Conservation (phyloP, 257 asterid genomes). For the Lycium ferocissimum region DNA sequence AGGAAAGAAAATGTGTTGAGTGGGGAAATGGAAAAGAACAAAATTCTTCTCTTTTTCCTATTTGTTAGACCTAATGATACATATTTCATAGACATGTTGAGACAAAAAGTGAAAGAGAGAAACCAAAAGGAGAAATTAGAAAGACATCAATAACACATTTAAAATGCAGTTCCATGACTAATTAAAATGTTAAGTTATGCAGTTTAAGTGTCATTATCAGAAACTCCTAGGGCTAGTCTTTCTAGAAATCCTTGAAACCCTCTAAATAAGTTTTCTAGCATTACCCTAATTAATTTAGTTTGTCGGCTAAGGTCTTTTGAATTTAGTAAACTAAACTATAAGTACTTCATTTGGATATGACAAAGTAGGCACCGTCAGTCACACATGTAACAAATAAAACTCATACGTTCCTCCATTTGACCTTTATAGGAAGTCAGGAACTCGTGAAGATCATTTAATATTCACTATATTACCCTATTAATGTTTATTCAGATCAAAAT, state of each 20-base stretch:
- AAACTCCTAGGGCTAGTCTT: not conserved
- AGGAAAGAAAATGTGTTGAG: not conserved
- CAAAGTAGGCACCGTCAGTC: not conserved
- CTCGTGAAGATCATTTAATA: not conserved
- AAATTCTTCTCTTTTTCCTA: no score
- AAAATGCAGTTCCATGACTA: not conserved
- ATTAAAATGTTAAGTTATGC: not conserved
- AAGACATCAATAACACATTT: no score
- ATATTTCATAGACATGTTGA: no score
- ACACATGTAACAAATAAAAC: not conserved
- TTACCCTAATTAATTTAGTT: not conserved
- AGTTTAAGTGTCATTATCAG: not conserved
- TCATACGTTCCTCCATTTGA: not conserved
- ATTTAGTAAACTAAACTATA: not conserved
- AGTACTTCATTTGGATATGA: not conserved
- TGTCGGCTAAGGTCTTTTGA: not conserved
- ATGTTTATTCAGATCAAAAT: no score
- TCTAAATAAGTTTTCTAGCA: not conserved
- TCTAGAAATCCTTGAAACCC: not conserved
- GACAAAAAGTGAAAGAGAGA: no score
- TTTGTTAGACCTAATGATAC: no score
- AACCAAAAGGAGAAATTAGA: no score
- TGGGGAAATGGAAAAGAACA: not conserved
- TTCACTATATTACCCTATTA: no score
- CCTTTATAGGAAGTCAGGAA: not conserved